Conservation (phyloP, 2,329 filamentous ascomycete genomes). For the Colletotrichum spinosum region DNA sequence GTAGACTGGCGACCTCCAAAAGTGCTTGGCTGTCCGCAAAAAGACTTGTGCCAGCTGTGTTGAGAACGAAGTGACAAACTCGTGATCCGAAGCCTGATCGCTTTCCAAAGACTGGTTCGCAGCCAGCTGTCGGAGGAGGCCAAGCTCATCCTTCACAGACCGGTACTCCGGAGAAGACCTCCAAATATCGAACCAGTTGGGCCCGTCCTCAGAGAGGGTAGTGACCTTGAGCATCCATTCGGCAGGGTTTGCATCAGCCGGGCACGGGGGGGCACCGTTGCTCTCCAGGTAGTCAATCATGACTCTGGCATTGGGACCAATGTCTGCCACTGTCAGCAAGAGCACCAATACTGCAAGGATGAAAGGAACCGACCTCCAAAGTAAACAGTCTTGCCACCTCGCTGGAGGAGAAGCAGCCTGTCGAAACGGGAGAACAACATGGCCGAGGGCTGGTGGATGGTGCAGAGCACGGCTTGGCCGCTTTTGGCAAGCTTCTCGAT, state of each 20-base stretch:
- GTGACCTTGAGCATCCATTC: constrained; percentile 72
- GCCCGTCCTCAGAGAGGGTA: constrained; percentile 39
- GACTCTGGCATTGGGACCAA: constrained; percentile 56
- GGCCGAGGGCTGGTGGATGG: constrained; percentile 60
- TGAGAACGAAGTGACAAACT: constrained; percentile 78
- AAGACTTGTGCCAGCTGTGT: constrained; percentile 71
- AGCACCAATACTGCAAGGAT: no score
- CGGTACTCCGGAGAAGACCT: constrained; percentile 45
- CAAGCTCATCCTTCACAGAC: constrained; percentile 43
- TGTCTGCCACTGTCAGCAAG: constrained; percentile 8
- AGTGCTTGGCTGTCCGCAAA: constrained; percentile 75
- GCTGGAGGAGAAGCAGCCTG: constrained; percentile 64
- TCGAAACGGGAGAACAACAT: constrained; percentile 63
- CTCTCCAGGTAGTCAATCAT: constrained; percentile 69
- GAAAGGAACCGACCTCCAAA: constrained; percentile 60
- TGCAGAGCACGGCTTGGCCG: constrained; percentile 58
- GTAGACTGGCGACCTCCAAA: constrained; percentile 79
- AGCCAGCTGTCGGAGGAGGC: constrained; percentile 42
- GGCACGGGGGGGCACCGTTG: constrained; percentile 68
- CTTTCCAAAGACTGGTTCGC: constrained; percentile 49
- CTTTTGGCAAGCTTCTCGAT: constrained; percentile 71
- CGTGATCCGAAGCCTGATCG: constrained; percentile 49
- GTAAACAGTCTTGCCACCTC: constrained; percentile 69
- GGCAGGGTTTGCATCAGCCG: constrained; percentile 69
- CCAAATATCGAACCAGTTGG: constrained; percentile 52